Evolutionary conservation across 2,329 filamentous ascomycete species (phyloP).

Genomic region (Cladorrhinum sp.): DNA sequence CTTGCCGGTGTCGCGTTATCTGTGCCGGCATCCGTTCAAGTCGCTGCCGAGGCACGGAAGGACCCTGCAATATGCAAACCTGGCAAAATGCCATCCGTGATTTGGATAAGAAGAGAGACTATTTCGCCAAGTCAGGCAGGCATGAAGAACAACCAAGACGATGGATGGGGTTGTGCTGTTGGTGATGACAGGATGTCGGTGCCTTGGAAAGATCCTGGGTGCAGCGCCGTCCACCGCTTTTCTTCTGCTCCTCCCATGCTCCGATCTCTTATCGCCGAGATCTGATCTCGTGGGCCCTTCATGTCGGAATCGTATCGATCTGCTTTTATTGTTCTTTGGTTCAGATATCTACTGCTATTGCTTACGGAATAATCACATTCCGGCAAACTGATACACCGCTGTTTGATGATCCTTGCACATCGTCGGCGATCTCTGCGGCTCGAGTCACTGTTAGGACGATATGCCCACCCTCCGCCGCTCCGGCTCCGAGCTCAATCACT

Average conservation of each 20-base stretch:
- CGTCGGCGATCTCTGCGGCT: no score
- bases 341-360: no score
- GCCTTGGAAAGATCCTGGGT: background rate
- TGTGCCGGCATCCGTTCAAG: constrained; percentile 1
- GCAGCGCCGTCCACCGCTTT: background rate
- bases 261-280: constrained; percentile 7
- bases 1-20: background rate
- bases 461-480: background rate
- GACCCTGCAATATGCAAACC: background rate
- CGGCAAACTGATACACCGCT: no score
- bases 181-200: background rate
- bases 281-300: background rate
- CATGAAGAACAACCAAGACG: background rate
- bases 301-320: background rate
- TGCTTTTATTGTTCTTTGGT: background rate
- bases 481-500: background rate
- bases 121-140: background rate
- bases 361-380: no score
- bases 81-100: background rate
- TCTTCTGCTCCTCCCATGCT: background rate
- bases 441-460: background rate
- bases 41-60: background rate
- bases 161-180: background rate
- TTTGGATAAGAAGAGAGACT: background rate
- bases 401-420: no score